Percentiles rank a stretch among this genome's conserved stretches.
Conservation (phyloP, 768 basidiomycete species). For the Lentinula aciculospora region DNA sequence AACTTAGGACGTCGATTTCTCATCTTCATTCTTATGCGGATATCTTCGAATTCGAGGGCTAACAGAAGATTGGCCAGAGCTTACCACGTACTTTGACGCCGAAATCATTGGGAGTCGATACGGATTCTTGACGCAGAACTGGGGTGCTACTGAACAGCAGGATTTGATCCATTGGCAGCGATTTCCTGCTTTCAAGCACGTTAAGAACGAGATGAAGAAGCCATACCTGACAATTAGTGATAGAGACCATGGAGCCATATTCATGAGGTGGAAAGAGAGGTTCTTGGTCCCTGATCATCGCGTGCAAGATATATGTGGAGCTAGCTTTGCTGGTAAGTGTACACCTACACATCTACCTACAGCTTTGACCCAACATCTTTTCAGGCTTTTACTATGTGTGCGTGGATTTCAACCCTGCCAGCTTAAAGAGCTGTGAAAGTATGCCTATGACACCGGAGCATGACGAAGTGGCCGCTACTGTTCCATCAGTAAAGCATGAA, state of each 20-base stretch:
- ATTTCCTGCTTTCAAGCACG: constrained; percentile 84
- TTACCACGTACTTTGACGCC: constrained; percentile 95
- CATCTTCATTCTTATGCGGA: constrained; percentile 81
- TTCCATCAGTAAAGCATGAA: constrained; percentile 29
- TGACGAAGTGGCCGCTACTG: constrained; percentile 13
- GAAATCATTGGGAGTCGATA: constrained; percentile 90
- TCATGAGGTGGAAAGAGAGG: constrained; percentile 96
- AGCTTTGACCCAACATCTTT: not conserved
- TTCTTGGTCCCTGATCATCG: constrained; percentile 95
- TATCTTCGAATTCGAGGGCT: constrained; percentile 90
- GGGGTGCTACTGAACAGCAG: constrained; percentile 87
- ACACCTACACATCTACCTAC: constrained; percentile 5
- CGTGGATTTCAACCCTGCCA: constrained; percentile 80
- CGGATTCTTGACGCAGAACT: constrained; percentile 87
- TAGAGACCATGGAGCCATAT: constrained; percentile 74
- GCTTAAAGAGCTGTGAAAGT: constrained; percentile 30
- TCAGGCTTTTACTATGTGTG: constrained; percentile 93
- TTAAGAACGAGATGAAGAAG: constrained; percentile 72
- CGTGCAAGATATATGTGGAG: constrained; percentile 90
- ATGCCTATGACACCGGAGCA: constrained; percentile 24
- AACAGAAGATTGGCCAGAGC: constrained; percentile 91
- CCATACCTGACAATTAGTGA: constrained; percentile 77
- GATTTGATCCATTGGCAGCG: constrained; percentile 94
- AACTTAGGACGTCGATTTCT: constrained; percentile 81
- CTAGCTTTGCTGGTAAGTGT: constrained; percentile 84